Evolutionary conservation across 352 stramenopile genomes (phyloP), one percentile per base, ranked within the genome.

Genomic region (Phytopythium oedochilum): DNA sequence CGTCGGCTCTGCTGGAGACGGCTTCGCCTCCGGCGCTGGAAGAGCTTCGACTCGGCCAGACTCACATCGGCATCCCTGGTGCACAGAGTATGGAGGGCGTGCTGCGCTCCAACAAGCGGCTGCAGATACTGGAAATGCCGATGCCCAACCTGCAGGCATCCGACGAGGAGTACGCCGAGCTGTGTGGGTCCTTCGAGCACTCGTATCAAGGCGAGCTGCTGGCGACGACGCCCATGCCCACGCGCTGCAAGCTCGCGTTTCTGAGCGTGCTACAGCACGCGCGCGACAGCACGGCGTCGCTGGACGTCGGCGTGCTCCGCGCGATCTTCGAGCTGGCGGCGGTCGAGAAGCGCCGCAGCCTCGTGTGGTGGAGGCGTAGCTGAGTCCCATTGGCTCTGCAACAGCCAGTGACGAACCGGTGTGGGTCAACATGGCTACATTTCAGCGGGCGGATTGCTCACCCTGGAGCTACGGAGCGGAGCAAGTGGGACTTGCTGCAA

Each of bases 171-270:
- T 48, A 57, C 29, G 23, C 32, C 10, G 22, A 29, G 1, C n/a
- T 42, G 4, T 49, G 51, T n/a, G 35, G 3, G 18, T 38, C 23
- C 5, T 17, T 57, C 14, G 38, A 49, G 3, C 0, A 12, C 25
- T 15, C 28, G 18, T 39, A 38, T 29, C 36, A 57, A 15, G 26
- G 15, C 20, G 51, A 57, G 26, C n/a, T 39, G 15, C 28, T 57
- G 12, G 38, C 6, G 5, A 11, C 20, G 14, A 26, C 14, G 5
- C 11, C 40, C n/a, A 9, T 57, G n/a, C 14, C 39, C 1, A 17
- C 44, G 26, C 0, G 6, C 17, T 46, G 39, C n/a, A 57, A 57
- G 42, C 40, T 57, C 18, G 52, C 52, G 9, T 57, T 57, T 20
- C 52, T 57, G 5, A 57, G 52, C 17, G 52, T 39, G 32, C 23